These are phyloP conservation scores for Salix arbutifolia DNA, from an alignment of 345 rosid genomes.

Conservation along the genomic window DNA sequence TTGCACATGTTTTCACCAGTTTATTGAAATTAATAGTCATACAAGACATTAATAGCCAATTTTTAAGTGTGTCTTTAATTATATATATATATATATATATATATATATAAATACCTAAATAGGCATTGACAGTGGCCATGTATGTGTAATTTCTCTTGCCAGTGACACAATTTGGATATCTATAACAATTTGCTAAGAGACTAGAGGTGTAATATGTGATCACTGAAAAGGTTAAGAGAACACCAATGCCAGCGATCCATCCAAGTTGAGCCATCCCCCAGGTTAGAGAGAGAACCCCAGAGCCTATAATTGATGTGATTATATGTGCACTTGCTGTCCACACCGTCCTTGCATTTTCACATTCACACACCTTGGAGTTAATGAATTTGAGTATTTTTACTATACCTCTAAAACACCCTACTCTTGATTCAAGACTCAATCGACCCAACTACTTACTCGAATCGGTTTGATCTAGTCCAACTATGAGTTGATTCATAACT, in stretches of 20 bases:
- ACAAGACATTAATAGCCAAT: not conserved
- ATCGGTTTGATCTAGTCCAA: too few relatives aligned
- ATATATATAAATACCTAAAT: too few relatives aligned
- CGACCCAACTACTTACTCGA: too few relatives aligned
- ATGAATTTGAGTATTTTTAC: too few relatives aligned
- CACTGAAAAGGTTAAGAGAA: constrained; percentile 10
- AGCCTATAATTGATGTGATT: constrained; percentile 21
- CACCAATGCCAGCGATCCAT: constrained; percentile 14
- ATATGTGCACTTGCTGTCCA: constrained; percentile 23
- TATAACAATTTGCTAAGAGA: constrained; percentile 19
- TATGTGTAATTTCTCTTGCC: constrained; percentile 17
- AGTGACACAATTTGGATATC: constrained; percentile 1
- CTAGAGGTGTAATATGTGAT: constrained; percentile 11
- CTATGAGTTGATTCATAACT: too few relatives aligned
- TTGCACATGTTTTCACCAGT: constrained; percentile 6
- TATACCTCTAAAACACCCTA: too few relatives aligned
- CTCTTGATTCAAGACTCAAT: too few relatives aligned
- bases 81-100: too few relatives aligned
- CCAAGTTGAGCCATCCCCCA: constrained; percentile 24
- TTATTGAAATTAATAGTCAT: not conserved
- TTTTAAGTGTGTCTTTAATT: not conserved
- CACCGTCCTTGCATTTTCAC: constrained; percentile 5
- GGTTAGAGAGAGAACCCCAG: constrained; percentile 20
- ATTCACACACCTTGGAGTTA: not conserved
- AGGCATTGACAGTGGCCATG: constrained; percentile 5